phyloP scores from a whole-genome alignment of 306 rosid species.

The Vicia sativa region DNA sequence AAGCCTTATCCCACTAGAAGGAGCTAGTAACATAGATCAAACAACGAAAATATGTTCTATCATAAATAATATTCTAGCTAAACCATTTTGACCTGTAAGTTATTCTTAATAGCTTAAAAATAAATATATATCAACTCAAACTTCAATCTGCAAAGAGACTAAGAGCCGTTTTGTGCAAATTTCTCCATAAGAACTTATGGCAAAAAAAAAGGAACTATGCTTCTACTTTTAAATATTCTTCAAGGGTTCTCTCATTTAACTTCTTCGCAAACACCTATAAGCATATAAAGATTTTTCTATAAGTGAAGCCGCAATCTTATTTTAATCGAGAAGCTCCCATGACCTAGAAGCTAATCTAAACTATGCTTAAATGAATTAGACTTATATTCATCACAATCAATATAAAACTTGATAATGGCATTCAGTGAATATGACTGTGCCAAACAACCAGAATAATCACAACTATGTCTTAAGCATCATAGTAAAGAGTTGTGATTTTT shows the following conservation, averaged over 20 bases:
- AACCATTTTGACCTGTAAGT: not conserved
- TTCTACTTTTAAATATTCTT: not conserved
- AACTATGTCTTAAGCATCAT: constrained; percentile 26
- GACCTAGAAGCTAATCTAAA: constrained; percentile 3
- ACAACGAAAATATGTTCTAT: not conserved
- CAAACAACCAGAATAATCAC: constrained; percentile 27
- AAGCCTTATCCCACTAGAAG: not conserved
- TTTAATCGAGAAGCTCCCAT: constrained; percentile 4
- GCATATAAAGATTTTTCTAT: not conserved
- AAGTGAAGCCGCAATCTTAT: constrained; percentile 6
- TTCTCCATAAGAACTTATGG: constrained; percentile 2
- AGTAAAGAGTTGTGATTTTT: constrained; percentile 23
- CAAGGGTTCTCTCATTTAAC: not conserved
- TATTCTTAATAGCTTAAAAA: constrained; percentile 10
- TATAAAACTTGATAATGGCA: constrained; percentile 24
- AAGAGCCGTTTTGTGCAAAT: not conserved
- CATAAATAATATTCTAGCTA: constrained; percentile 3
- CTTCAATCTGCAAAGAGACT: constrained; percentile 24
- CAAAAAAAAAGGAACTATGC: not conserved
- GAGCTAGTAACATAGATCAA: not conserved
- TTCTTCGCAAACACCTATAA: not conserved
- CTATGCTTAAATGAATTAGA: constrained; percentile 21
- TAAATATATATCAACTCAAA: constrained; percentile 15
- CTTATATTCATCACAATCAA: constrained; percentile 19
- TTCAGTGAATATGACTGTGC: constrained; percentile 23